phyloP scores from a whole-genome alignment of 805 yeast species.

The Wickerhamomyces tratensis region DNA sequence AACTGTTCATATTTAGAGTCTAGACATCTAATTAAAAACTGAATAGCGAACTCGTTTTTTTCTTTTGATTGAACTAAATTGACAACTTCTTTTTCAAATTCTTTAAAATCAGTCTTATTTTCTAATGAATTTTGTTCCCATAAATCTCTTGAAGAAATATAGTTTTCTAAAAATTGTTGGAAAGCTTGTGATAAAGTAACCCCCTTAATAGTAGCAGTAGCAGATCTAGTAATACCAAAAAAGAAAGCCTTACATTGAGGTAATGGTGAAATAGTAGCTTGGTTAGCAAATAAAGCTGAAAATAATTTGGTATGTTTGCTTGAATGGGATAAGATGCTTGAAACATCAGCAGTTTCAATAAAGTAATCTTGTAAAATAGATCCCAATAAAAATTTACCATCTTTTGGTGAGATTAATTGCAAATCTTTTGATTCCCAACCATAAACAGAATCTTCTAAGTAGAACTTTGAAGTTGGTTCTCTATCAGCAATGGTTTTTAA shows the following conservation, averaged over 20 bases:
- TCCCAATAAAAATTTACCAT: conserved; percentile 37
- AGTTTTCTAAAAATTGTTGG: conserved; percentile 32
- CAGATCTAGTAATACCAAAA: conserved; percentile 33
- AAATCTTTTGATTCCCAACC: conserved; percentile 37
- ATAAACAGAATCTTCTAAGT: conserved; percentile 48
- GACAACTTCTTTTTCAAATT: conserved; percentile 49
- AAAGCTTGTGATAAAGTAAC: conserved; percentile 40
- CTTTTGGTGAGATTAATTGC: conserved; percentile 56
- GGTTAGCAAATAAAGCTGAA: conserved; percentile 59
- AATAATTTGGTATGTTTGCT: conserved; percentile 51
- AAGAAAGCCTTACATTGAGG: conserved; percentile 49
- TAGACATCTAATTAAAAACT: conserved; percentile 49
- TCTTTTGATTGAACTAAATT: conserved; percentile 56
- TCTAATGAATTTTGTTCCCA: conserved; percentile 35
- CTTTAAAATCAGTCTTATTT: conserved; percentile 39
- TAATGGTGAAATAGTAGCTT: conserved; percentile 41
- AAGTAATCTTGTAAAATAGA: conserved; percentile 34
- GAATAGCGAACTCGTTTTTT: conserved; percentile 42
- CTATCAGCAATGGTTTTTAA: conserved; percentile 28
- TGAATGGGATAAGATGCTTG: conserved; percentile 27
- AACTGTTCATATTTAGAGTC: conserved; percentile 32
- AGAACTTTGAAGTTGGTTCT: conserved; percentile 26
- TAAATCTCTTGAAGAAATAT: conserved; percentile 33
- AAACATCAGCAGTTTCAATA: conserved; percentile 40
- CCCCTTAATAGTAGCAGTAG: conserved; percentile 23